Evolutionary conservation across 768 basidiomycete species (phyloP), one percentile per base, ranked within the genome.

Genomic region (Lactarius hatsudake): DNA sequence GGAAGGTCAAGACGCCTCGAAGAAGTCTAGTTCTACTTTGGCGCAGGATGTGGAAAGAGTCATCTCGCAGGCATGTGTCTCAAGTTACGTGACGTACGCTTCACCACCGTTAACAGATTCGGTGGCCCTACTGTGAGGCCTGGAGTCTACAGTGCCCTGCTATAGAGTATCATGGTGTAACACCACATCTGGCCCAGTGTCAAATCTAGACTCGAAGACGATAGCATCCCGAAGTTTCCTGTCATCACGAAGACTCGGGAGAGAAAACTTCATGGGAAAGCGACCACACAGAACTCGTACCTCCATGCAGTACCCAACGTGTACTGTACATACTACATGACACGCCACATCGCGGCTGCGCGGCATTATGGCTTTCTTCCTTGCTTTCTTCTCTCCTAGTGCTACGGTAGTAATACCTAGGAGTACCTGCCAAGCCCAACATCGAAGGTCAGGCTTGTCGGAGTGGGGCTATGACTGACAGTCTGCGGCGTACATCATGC

Each of bases 1-100:
- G 68, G 36, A 59, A 32, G 68, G 64, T 32, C 61, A 40, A 36
- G 60, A 43, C 12, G 60, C 60, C 38, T 59, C 66, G 28, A 66
- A 40, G n/a, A 59, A 34, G 13, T 54, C 66, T 38, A 62, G 65
- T 58, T 7, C 59, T 5, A 43, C 64, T 13, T 61, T 69, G 34
- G 68, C 68, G 23, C 60, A 57, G 38, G 64, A 68, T 18, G 60
- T 69, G 8, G 65, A 69, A 53, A 69, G 62, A 6, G 60, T 36
- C 32, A 65, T 69, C 36, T 45, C 56, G 6, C 65, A 69, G 68
- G 68, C 48, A 43, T 17, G 60, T 66, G 2, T 12, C n/a, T 20
- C 32, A 15, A 43, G 34, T 20, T 5, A 8, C 38, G 60, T 65
- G 59, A 48, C 38, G 17, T 32, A 8, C 12, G 20, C 43, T 30